A percentile compares a stretch with the other conserved stretches of the same genome.
Evolutionary conservation across 352 stramenopile species (phyloP).

Genomic region (Blastocystis sp.): DNA sequence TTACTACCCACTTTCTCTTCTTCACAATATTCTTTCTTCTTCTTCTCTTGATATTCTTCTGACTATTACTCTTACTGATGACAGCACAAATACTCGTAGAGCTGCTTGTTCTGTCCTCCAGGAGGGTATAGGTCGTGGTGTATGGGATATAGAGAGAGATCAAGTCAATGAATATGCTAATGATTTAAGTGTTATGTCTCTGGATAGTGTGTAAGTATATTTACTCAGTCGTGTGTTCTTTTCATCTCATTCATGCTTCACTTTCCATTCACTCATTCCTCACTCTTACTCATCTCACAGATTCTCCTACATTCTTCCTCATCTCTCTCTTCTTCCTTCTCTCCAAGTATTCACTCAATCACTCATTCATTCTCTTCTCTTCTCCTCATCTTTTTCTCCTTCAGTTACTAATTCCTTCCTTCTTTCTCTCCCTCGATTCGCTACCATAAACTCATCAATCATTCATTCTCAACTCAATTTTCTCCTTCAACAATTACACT

Average conservation of each 20-base stretch:
- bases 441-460: background rate
- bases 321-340: background rate
- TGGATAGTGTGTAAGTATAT: no score
- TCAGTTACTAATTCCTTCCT: background rate
- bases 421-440: background rate
- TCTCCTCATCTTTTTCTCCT: background rate
- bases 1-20: background rate
- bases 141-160: background rate
- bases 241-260: no score
- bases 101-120: slow-evolving; percentile 3
- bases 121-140: background rate
- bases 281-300: no score
- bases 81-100: background rate
- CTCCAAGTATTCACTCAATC: background rate
- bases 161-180: background rate
- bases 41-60: background rate
- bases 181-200: background rate
- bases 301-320: no score
- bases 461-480: background rate
- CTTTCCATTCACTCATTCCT: no score
- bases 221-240: no score
- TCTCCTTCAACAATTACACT: no score
- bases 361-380: background rate
- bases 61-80: background rate
- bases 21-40: background rate